Conservation (phyloP, 2,329 filamentous ascomycete genomes). For the Botrytis byssoidea region DNA sequence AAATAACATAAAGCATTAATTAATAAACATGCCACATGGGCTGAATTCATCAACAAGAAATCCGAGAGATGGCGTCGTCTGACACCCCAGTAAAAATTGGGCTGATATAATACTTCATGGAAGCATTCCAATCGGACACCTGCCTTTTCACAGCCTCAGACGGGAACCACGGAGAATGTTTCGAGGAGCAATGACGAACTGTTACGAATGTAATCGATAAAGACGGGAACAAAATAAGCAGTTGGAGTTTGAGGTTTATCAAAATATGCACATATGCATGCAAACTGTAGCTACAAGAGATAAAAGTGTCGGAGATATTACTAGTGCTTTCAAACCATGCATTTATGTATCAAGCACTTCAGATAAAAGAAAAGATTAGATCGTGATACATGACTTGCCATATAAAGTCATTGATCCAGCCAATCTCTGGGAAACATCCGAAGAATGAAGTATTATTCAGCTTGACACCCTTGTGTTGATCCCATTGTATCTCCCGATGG, state of each 20-base stretch:
- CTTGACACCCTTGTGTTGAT: not conserved
- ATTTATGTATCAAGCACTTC: not conserved
- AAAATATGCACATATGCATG: not conserved
- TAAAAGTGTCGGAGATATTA: not conserved
- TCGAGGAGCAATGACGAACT: not conserved
- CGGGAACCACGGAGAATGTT: constrained; percentile 3
- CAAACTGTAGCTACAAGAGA: not conserved
- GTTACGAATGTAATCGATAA: not conserved
- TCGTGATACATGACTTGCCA: not conserved
- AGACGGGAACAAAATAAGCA: not conserved
- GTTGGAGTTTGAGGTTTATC: not conserved
- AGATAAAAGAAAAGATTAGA: not conserved
- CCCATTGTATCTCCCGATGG: not conserved
- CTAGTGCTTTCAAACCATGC: not conserved
- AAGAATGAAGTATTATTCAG: not conserved
- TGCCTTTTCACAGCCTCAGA: constrained; percentile 3
- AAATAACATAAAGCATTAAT: not conserved
- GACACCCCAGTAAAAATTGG: constrained; percentile 1
- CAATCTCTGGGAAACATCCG: not conserved
- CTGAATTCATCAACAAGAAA: not conserved
- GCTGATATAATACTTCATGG: constrained; percentile 7
- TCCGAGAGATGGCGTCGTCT: constrained; percentile 11
- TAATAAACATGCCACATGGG: constrained; percentile 3
- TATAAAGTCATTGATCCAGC: not conserved
- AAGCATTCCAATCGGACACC: not conserved